These are phyloP conservation scores for Pascua sp. DNA, from an alignment of 1,284 basidiomycete species.

Conservation along the genomic window DNA sequence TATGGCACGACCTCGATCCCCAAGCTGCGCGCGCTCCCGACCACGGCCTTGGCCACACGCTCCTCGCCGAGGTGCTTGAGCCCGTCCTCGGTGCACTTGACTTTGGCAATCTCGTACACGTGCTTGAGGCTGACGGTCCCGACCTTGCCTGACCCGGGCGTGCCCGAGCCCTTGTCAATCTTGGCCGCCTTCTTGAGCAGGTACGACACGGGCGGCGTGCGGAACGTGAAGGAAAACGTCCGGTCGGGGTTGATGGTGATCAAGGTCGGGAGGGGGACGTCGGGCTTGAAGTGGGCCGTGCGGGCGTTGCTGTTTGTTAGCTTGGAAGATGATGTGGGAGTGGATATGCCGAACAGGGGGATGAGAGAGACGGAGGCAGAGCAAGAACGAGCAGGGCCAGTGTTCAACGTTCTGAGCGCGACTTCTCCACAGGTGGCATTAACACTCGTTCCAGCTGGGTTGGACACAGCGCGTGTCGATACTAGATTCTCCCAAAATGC, in stretches of 20 bases:
- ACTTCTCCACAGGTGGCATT: too few relatives aligned
- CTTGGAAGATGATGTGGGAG: neutral
- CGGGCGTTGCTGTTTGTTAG: conserved; percentile 64
- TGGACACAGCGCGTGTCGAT: too few relatives aligned
- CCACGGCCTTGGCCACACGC: conserved; percentile 77
- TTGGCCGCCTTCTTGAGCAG: conserved; percentile 89
- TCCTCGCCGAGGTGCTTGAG: conserved; percentile 78
- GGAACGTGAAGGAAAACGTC: conserved; percentile 86
- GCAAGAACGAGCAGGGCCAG: too few relatives aligned
- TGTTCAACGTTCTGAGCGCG: too few relatives aligned
- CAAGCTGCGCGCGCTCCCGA: conserved; percentile 78
- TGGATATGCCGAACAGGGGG: neutral
- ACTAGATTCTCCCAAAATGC: too few relatives aligned
- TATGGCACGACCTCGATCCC: conserved; percentile 83
- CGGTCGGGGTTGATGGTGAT: conserved; percentile 94
- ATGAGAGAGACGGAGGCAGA: neutral
- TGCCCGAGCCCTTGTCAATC: conserved; percentile 78
- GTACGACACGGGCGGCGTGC: conserved; percentile 87
- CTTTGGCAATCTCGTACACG: conserved; percentile 97
- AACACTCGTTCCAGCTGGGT: too few relatives aligned
- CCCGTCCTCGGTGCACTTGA: conserved; percentile 87
- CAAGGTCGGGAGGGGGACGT: conserved; percentile 81
- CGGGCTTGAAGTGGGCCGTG: conserved; percentile 81
- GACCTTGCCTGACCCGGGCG: conserved; percentile 47
- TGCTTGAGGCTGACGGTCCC: conserved; percentile 92